phyloP scores from a whole-genome alignment of 2,329 filamentous ascomycete species.

The Immersiporthe knoxdaviesiana region DNA sequence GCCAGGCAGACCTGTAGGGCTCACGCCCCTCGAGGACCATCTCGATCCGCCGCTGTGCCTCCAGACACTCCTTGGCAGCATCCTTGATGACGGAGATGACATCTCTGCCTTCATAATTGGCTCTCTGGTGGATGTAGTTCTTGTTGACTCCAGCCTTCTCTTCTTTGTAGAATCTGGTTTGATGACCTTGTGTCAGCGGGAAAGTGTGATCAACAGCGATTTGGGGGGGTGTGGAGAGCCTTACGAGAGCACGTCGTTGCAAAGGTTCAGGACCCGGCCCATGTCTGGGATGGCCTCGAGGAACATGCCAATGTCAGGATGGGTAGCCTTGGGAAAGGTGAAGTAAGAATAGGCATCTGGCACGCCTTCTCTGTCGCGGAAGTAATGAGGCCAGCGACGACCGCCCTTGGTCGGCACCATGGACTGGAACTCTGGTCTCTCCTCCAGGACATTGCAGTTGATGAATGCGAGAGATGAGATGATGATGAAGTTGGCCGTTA shows the following conservation, averaged over 20 bases:
- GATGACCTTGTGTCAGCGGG: background rate
- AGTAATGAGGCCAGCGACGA: slow-evolving; percentile 17
- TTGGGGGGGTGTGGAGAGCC: background rate
- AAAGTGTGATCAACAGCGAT: background rate
- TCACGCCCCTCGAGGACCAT: slow-evolving; percentile 11
- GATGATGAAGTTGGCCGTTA: slow-evolving; percentile 12
- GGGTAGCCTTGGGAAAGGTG: slow-evolving; percentile 10
- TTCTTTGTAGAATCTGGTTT: slow-evolving; percentile 17
- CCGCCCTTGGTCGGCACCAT: slow-evolving; percentile 13
- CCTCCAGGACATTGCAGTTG: slow-evolving; percentile 16
- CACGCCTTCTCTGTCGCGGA: slow-evolving; percentile 12
- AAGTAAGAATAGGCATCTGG: slow-evolving; percentile 16
- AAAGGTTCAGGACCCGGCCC: slow-evolving; percentile 9
- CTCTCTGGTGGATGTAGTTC: slow-evolving; percentile 17
- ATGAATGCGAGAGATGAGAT: slow-evolving; percentile 13
- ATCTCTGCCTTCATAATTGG: slow-evolving; percentile 14
- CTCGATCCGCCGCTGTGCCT: slow-evolving; percentile 5
- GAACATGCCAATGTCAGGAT: slow-evolving; percentile 14
- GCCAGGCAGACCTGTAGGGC: slow-evolving; percentile 10
- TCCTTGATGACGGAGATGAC: slow-evolving; percentile 4
- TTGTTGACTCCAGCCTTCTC: slow-evolving; percentile 6
- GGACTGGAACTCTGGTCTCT: slow-evolving; percentile 9
- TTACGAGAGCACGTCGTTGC: slow-evolving; percentile 17
- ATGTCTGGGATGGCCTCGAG: slow-evolving; percentile 14
- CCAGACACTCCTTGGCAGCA: slow-evolving; percentile 8